A percentile compares a stretch with the other conserved stretches of the same genome.
phyloP scores from a whole-genome alignment of 2,329 filamentous ascomycete species.

The Lanzia echinophila region DNA sequence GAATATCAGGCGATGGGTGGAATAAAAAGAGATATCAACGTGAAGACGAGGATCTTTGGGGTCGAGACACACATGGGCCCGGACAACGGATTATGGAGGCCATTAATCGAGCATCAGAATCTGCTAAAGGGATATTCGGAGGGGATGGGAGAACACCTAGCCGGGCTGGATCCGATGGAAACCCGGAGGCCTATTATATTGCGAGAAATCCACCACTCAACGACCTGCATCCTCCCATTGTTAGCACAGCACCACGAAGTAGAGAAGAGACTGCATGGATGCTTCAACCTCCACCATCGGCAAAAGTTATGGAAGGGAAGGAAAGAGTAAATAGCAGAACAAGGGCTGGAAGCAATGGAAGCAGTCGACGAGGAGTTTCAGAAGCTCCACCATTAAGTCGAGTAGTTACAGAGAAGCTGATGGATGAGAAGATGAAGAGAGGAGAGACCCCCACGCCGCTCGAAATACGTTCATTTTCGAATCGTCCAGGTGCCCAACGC shows the following conservation, averaged over 20 bases:
- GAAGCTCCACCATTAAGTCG: conserved; percentile 3
- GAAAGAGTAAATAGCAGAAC: conserved; percentile 57
- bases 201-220: conserved; percentile 65
- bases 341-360: conserved; percentile 32
- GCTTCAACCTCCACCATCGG: conserved; percentile 84
- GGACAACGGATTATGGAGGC: conserved; percentile 45
- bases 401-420: conserved; percentile 23
- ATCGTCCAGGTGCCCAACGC: conserved; percentile 12
- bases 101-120: conserved; percentile 43
- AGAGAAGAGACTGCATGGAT: conserved; percentile 78
- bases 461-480: conserved; percentile 17
- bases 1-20: conserved; percentile 53
- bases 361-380: conserved; percentile 36
- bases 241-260: conserved; percentile 65
- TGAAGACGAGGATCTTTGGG: conserved; percentile 85
- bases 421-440: conserved; percentile 27
- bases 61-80: conserved; percentile 46
- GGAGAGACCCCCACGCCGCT: conserved; percentile 22
- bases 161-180: conserved; percentile 5
- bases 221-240: conserved; percentile 78
- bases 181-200: conserved; percentile 28
- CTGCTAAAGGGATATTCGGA: conserved; percentile 46
- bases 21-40: conserved; percentile 75
- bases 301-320: conserved; percentile 86
- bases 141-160: conserved; percentile 38